A percentile compares a stretch with the other conserved stretches of the same genome.
Conservation (phyloP, 73 alveolate species). For the Paramecium sonneborni region DNA sequence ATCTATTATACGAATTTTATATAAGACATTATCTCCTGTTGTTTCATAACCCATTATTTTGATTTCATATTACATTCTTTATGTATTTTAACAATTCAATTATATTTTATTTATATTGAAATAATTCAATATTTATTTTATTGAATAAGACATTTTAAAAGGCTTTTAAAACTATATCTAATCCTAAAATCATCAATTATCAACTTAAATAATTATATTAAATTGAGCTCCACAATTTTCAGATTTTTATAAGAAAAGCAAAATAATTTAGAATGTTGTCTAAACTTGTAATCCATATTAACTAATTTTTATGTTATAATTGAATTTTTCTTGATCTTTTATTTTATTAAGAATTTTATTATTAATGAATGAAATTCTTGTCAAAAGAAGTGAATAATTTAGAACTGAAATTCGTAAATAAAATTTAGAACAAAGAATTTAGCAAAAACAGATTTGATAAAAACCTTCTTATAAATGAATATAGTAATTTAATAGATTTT, state of each 20-base stretch:
- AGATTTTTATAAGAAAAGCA: no score
- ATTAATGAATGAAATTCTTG: background rate
- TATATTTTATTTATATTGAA: background rate
- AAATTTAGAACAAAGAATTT: background rate
- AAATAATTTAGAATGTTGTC: no score
- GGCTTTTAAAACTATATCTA: no score
- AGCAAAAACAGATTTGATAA: background rate
- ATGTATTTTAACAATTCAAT: background rate
- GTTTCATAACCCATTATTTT: background rate
- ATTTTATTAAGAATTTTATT: background rate
- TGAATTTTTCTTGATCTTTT: background rate
- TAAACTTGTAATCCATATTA: no score
- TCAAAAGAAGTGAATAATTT: background rate
- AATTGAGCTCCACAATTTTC: no score
- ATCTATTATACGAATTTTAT: slow-evolving; percentile 6
- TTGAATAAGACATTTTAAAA: background rate
- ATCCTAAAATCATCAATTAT: no score
- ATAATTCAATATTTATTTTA: background rate
- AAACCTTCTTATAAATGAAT: background rate
- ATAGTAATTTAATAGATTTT: background rate
- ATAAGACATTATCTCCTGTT: background rate
- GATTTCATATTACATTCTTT: background rate
- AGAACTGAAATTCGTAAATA: background rate
- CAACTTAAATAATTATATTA: no score
- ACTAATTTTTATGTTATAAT: no score